phyloP scores from a whole-genome alignment of 176 grass and related monocot species.

The Paspalum vaginatum region DNA sequence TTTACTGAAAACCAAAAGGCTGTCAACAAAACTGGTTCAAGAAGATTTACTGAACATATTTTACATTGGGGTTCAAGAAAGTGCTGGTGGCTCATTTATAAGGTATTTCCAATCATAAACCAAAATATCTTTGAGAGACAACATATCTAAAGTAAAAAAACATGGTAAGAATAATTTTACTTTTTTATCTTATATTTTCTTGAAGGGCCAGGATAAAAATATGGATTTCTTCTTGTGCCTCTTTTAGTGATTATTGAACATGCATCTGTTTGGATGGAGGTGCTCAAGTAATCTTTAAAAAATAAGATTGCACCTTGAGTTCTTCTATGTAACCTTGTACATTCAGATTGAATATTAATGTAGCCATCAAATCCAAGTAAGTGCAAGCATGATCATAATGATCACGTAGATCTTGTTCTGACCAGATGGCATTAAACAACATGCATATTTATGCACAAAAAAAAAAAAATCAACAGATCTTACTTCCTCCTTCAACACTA shows the following conservation, averaged over 20 bases:
- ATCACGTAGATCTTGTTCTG: conserved; percentile 8
- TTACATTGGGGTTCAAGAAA: background rate
- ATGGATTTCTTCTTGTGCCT: background rate
- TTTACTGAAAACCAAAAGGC: background rate
- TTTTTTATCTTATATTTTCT: background rate
- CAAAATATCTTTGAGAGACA: conserved; percentile 7
- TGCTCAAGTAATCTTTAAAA: conserved; percentile 26
- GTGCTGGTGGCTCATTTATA: background rate
- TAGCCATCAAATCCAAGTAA: conserved; percentile 14
- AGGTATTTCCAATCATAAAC: conserved; percentile 21
- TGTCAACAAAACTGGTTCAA: conserved; percentile 2
- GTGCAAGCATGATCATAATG: background rate
- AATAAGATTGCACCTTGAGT: conserved; percentile 21
- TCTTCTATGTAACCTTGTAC: background rate
- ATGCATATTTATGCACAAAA: conserved; percentile 15
- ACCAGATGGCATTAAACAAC: conserved; percentile 9
- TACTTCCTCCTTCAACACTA: conserved; percentile 83
- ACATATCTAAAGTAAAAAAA: conserved; percentile 21
- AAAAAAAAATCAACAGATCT: conserved; percentile 47
- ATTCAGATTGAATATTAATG: conserved; percentile 2
- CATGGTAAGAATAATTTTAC: background rate
- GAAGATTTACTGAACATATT: background rate
- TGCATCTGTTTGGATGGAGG: background rate
- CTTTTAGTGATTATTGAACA: conserved; percentile 15
- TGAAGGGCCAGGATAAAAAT: background rate